phyloP scores from a whole-genome alignment of 2,329 filamentous ascomycete genomes.

The Achaetomium macrosporum region DNA sequence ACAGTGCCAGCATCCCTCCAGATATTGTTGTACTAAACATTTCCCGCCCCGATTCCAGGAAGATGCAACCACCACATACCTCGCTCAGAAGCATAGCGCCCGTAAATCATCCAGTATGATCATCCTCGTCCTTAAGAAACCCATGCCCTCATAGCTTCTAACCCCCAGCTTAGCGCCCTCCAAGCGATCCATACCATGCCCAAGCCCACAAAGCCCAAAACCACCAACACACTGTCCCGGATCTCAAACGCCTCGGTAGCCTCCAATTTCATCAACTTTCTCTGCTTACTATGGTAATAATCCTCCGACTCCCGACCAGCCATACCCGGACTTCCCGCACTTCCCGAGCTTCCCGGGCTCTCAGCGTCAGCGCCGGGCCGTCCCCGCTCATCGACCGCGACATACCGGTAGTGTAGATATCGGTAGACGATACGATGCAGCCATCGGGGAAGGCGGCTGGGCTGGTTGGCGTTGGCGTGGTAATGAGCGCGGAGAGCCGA shows the following conservation, averaged over 20 bases:
- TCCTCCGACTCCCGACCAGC: conserved; percentile 14
- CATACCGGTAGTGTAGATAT: conserved; percentile 35
- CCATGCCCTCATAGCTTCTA: conserved; percentile 1
- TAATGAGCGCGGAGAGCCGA: conserved; percentile 42
- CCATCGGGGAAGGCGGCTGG: conserved; percentile 34
- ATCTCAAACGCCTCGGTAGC: conserved; percentile 59
- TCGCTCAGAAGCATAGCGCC: neutral
- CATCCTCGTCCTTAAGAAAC: neutral
- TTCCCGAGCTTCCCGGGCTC: neutral
- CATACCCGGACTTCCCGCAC: conserved; percentile 7
- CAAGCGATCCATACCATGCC: conserved; percentile 28
- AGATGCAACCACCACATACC: neutral
- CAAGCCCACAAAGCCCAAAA: conserved; percentile 37
- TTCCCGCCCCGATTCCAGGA: no score
- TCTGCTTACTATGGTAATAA: conserved; percentile 52
- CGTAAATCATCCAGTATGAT: neutral
- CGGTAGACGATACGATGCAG: conserved; percentile 38
- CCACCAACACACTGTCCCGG: conserved; percentile 47
- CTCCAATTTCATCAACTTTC: conserved; percentile 57
- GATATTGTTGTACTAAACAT: no score
- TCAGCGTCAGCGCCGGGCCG: neutral
- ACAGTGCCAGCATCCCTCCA: no score
- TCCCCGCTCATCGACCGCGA: conserved; percentile 20
- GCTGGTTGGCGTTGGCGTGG: conserved; percentile 28
- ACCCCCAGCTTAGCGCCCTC: conserved; percentile 20